Conservation (phyloP, 768 basidiomycete genomes). For the Epithele typhae region DNA sequence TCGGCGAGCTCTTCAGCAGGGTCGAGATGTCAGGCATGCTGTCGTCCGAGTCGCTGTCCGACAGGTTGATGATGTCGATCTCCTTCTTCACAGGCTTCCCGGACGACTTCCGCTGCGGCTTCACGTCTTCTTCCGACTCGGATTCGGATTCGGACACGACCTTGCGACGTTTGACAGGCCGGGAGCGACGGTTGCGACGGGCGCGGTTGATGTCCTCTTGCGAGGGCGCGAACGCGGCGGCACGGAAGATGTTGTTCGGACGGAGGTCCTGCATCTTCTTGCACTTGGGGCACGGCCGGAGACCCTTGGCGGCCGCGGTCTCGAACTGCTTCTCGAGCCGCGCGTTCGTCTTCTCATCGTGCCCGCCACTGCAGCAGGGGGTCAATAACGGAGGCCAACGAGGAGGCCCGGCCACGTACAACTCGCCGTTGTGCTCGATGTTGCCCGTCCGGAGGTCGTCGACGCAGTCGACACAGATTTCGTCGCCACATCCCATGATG, state of each 20-base stretch:
- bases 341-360: slow-evolving; percentile 51
- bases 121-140: slow-evolving; percentile 46
- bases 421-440: slow-evolving; percentile 54
- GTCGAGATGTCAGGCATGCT: background rate
- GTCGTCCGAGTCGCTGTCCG: background rate
- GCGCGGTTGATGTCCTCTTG: slow-evolving; percentile 49
- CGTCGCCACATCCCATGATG: slow-evolving; percentile 63
- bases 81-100: slow-evolving; percentile 3
- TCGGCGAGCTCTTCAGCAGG: background rate
- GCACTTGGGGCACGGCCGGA: slow-evolving; percentile 65
- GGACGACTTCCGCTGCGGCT: slow-evolving; percentile 27
- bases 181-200: slow-evolving; percentile 18
- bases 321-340: slow-evolving; percentile 54
- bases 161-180: slow-evolving; percentile 4
- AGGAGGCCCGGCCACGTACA: slow-evolving; percentile 35
- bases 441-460: slow-evolving; percentile 47
- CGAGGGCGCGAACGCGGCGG: slow-evolving; percentile 65
- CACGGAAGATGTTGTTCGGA: slow-evolving; percentile 50
- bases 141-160: slow-evolving; percentile 31
- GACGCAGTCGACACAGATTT: slow-evolving; percentile 66
- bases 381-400: background rate
- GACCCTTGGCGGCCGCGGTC: slow-evolving; percentile 50
- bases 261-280: slow-evolving; percentile 57
- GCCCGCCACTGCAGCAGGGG: slow-evolving; percentile 40
- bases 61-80: background rate